Base-by-base conservation (phyloP, 768 basidiomycete genomes). In the Lentinula sp. region DNA sequence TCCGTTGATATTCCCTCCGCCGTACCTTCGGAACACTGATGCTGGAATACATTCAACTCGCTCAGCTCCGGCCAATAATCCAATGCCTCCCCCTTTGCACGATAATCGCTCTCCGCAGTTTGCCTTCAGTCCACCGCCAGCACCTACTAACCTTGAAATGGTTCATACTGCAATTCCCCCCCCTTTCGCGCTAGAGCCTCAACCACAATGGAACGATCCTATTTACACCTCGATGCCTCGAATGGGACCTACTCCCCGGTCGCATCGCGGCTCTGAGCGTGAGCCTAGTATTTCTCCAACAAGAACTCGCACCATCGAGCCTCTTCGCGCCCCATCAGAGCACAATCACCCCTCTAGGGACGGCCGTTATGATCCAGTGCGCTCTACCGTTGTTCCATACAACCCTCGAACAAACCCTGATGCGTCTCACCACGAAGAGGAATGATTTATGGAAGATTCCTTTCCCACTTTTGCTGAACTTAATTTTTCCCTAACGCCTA, bases 141-240 rank as follows among this genome's bases (percentile, higher is more conserved):
- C 33, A 28, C 18, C 53, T 23, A 12, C 23, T n/a, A 39, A 57
- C 39, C 52, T 68, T 46, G 66, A 61, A 63, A 66, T 13, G 57
- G 64, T 20, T 64, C 69, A 71, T 23, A 62, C 68, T 57, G 65
- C 68, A 60, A 70, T 80, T 59, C 77, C 80, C 15, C 81, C 87
- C 15, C 88, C 88, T 2, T 88, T 84, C 67, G 82, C 85, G 9
- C 73, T 90, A 3, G 85, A 89, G 68, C 88, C 88, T 2, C 74
- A 73, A 57, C 87, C 87, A 1, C 86, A 83, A 56, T 89, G 88
- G 87, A 82, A 86, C 60, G 75, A 72, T 45, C 70, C 74, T 2
- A 67, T 76, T 0, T 80, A 79, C 67, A 61, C 69, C 28, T 68
- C 78, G 8, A 65, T 69, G 62, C 74, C 77, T 6, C 58, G 65